These are phyloP conservation scores for Erythrobasidium hasegawianum DNA, from an alignment of 1,284 basidiomycete genomes.

Conservation along the genomic window DNA sequence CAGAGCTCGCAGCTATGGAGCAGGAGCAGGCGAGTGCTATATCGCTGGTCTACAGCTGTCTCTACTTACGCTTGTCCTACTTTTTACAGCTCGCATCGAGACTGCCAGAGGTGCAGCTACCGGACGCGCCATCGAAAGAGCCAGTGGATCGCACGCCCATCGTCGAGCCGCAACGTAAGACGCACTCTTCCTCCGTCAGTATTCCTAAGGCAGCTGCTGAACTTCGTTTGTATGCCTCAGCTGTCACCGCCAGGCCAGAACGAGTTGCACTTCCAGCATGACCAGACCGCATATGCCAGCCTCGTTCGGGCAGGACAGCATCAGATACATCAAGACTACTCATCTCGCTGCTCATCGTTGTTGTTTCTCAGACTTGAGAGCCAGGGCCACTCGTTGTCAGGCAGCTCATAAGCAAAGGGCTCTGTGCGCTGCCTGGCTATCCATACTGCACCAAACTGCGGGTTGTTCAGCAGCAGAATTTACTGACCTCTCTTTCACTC, in stretches of 20 bases:
- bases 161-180: background rate
- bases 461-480: background rate
- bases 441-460: background rate
- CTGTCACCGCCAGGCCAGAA: background rate
- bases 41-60: background rate
- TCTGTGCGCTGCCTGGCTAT: background rate
- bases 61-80: background rate
- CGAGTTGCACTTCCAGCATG: background rate
- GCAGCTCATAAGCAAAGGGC: background rate
- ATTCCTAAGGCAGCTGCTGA: background rate
- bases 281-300: background rate
- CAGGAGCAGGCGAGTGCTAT: conserved; percentile 50
- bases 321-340: background rate
- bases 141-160: background rate
- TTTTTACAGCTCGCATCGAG: background rate
- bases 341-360: background rate
- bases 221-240: background rate
- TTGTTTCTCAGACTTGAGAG: background rate
- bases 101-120: background rate
- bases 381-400: background rate
- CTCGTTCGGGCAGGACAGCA: background rate
- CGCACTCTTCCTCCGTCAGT: too few species aligned
- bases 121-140: conserved; percentile 21
- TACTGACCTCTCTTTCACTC: background rate
- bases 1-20: conserved; percentile 69